Conservation (phyloP, 345 rosid species). For the Citrus inodora region DNA sequence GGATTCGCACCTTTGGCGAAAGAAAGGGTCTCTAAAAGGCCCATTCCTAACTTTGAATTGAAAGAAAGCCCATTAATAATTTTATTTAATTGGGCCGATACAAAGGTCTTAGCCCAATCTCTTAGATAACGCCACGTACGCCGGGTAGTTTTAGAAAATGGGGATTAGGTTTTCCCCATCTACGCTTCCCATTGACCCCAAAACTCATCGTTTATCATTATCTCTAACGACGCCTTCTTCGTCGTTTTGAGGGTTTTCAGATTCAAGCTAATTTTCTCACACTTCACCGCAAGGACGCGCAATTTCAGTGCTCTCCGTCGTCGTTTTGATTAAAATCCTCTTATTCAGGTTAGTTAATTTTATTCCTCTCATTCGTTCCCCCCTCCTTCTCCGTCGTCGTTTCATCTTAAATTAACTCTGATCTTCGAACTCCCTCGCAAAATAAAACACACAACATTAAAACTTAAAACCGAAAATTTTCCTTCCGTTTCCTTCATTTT, state of each 20-base stretch:
- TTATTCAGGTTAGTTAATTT: slow-evolving; percentile 25
- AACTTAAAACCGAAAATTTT: neutral
- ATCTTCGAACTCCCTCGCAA: neutral
- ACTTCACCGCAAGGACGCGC: slow-evolving; percentile 16
- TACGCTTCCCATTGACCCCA: neutral
- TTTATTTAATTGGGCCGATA: neutral
- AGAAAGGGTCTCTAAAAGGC: neutral
- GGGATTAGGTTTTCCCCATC: neutral
- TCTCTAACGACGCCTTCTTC: slow-evolving; percentile 42
- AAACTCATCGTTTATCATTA: slow-evolving; percentile 20
- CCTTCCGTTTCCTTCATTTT: slow-evolving; percentile 11
- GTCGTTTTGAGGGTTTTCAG: slow-evolving; percentile 56
- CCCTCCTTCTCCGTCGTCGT: slow-evolving; percentile 49
- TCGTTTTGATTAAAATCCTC: slow-evolving; percentile 41
- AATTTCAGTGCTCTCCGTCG: slow-evolving; percentile 38
- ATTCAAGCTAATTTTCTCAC: slow-evolving; percentile 14
- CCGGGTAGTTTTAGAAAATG: neutral
- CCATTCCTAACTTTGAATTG: neutral
- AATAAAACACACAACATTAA: neutral
- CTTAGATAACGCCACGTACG: slow-evolving; percentile 7
- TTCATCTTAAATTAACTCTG: slow-evolving; percentile 13
- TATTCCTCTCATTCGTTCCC: slow-evolving; percentile 16
- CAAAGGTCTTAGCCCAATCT: neutral
- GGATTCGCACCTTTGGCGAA: no score
- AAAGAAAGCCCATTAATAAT: neutral